Percentiles rank a stretch among this genome's conserved stretches.
These are phyloP conservation scores for Thinopyrum elongatum DNA, from an alignment of 176 grass and related monocot genomes.

Conservation along the genomic window DNA sequence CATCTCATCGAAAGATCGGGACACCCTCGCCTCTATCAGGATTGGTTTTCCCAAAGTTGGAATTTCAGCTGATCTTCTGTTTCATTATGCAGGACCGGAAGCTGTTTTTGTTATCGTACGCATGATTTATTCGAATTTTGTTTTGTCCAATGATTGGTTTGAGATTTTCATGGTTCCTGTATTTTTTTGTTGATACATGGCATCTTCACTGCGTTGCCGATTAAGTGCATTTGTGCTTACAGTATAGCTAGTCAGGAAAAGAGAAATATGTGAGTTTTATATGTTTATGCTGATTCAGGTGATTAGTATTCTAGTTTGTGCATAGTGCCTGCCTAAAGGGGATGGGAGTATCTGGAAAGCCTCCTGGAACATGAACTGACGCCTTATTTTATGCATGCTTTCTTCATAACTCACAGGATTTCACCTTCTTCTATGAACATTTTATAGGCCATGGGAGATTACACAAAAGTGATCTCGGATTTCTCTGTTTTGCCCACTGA, in stretches of 20 bases:
- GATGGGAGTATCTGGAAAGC: neutral
- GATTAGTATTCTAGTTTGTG: neutral
- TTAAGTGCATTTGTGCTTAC: conserved; percentile 6
- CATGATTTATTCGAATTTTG: conserved; percentile 8
- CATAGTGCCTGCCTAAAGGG: neutral
- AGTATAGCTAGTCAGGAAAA: neutral
- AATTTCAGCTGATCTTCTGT: neutral
- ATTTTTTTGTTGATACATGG: neutral
- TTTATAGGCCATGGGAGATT: conserved; percentile 76
- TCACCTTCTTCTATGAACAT: conserved; percentile 6
- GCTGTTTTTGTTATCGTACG: neutral
- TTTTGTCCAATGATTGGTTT: neutral
- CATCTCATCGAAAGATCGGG: too few relatives aligned
- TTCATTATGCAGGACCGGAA: neutral
- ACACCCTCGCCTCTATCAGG: too few relatives aligned
- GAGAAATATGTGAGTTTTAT: neutral
- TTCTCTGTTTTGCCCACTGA: conserved; percentile 57
- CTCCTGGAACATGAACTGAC: neutral
- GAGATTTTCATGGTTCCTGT: neutral
- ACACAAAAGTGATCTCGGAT: conserved; percentile 79
- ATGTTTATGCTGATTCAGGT: neutral
- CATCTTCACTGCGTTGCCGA: neutral
- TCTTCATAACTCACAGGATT: neutral
- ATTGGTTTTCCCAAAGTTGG: neutral
- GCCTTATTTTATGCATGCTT: neutral